Percentiles rank a stretch among this genome's conserved stretches.
These are phyloP conservation scores for Avicennia marina DNA, from an alignment of 257 asterid genomes.

Conservation along the genomic window DNA sequence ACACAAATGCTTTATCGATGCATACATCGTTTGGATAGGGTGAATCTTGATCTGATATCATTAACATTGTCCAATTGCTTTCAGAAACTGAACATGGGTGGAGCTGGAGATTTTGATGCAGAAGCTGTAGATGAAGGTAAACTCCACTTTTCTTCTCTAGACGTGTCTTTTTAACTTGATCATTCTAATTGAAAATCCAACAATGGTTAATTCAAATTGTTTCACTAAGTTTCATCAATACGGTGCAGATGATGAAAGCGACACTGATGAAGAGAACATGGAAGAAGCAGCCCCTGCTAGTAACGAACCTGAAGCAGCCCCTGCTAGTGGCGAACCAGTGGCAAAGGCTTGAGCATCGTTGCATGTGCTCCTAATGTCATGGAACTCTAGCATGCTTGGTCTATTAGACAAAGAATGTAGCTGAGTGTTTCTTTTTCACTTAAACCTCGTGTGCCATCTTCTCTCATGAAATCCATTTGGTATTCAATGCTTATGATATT, in stretches of 20 bases:
- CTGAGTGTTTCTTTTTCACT: background rate
- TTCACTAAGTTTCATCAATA: background rate
- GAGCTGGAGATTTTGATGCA: constrained; percentile 30
- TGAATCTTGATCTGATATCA: background rate
- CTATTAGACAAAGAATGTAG: background rate
- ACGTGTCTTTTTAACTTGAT: background rate
- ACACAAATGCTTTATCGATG: background rate
- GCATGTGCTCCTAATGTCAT: background rate
- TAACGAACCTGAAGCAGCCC: constrained; percentile 1
- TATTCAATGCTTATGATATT: no score
- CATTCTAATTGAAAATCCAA: background rate
- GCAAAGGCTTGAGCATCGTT: constrained; percentile 19
- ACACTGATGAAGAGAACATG: constrained; percentile 27
- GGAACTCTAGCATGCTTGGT: background rate
- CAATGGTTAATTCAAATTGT: background rate
- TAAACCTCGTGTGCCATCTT: background rate
- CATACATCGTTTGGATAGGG: background rate
- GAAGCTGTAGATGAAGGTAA: constrained; percentile 35
- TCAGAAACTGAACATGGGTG: constrained; percentile 48
- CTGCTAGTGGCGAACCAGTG: background rate
- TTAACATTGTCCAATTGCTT: background rate
- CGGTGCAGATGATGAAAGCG: constrained; percentile 32
- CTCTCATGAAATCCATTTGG: no score
- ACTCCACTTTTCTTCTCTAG: background rate
- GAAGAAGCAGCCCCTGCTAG: constrained; percentile 23